These are phyloP conservation scores for Amborella trichopoda DNA, from an alignment of 164 flowering plant genomes.

Conservation along the genomic window DNA sequence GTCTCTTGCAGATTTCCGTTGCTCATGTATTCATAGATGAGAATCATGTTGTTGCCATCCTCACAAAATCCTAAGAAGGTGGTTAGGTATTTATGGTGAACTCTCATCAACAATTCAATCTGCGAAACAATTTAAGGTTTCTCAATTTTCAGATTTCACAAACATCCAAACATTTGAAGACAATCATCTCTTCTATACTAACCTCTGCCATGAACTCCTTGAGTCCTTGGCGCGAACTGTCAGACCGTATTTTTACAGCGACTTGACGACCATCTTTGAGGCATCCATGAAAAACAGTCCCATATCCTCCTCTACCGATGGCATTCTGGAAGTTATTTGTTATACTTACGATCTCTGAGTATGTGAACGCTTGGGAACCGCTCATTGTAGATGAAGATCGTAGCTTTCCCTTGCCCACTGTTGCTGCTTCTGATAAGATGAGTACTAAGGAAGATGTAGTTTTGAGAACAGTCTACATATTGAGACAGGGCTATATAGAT, in stretches of 20 bases:
- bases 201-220: slow-evolving; percentile 36
- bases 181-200: neutral
- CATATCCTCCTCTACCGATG: slow-evolving; percentile 43
- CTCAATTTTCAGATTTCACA: neutral
- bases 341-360: slow-evolving; percentile 21
- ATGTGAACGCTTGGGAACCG: slow-evolving; percentile 11
- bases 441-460: no score
- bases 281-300: slow-evolving; percentile 33
- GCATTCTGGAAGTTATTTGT: slow-evolving; percentile 24
- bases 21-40: slow-evolving; percentile 38
- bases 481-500: no score
- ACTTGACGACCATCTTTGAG: slow-evolving; percentile 20
- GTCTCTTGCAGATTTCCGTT: slow-evolving; percentile 24
- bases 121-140: slow-evolving; percentile 2
- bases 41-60: slow-evolving; percentile 19
- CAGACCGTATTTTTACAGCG: slow-evolving; percentile 42
- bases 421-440: no score
- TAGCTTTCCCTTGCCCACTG: no score
- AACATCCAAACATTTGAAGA: neutral
- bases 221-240: slow-evolving; percentile 22
- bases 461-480: no score
- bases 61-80: slow-evolving; percentile 29
- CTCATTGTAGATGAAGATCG: no score
- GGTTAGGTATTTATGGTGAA: slow-evolving; percentile 32
- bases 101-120: slow-evolving; percentile 23